Evolutionary conservation across 306 rosid genomes (phyloP), one percentile per base, ranked within the genome.

Genomic region (Pterocarpus macrocarpus): DNA sequence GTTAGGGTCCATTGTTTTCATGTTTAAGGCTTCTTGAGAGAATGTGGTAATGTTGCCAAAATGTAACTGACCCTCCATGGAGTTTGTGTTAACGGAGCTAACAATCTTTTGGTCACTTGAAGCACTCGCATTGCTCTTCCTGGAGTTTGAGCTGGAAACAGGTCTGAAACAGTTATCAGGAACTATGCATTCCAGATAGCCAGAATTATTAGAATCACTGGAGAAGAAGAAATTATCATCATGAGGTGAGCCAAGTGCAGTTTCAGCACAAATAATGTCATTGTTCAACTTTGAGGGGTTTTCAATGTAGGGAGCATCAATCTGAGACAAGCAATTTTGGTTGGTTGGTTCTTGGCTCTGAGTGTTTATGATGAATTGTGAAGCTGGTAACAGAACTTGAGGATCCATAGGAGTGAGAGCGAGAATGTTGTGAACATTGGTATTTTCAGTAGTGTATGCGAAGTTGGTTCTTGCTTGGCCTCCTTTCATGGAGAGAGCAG

Each of bases 401-500:
- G 4, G 57, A 79, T 92, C 78, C 56, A 84, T 47, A 41, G 97
- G 85, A 89, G n/a, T 43, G 43, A 39, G 4, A 8, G 8, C 2
- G 36, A 85, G 85, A 74, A 85, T 84, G 67, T 94, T 85, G 64
- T 87, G 92, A 55, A 83, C 80, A 76, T 77, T 75, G 53, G 91
- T 34, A 68, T 7, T 55, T 55, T 83, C 87, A 64, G 91, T 78
- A 70, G 98, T 76, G 83, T 96, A 96, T 14, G 90, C 81, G 82
- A 96, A 96, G 81, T 96, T 96, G 63, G 99, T 96, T 89, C 93
- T 89, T 45, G 99, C 97, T 85, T 92, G 93, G 50, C 86, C 81
- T 64, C 99, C 99, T 86, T 96, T 96, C 87, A 96, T 96, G 80
- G 98, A 94, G 62, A 96, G 81, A 69, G 99, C 97, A 76, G 99